Evolutionary conservation across 495 filamentous ascomycete genomes (phyloP).

Genomic region (Thozetella sp.): DNA sequence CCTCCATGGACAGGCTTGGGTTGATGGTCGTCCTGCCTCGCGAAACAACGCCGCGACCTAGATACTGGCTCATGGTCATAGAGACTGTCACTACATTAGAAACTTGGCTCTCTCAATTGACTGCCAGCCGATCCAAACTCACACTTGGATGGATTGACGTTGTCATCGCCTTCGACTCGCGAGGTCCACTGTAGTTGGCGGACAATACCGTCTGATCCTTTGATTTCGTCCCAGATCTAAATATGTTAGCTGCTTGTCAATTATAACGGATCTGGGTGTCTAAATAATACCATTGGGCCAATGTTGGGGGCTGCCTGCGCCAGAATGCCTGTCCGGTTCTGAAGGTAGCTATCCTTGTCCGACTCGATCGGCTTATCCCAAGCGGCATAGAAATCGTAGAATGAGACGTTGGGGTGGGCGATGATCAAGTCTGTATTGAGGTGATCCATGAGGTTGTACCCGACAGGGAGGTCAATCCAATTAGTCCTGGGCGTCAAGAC

Average conservation of each 20-base stretch:
- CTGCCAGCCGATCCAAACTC: constrained; percentile 4
- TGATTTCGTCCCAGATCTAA: constrained; percentile 57
- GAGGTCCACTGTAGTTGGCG: constrained; percentile 68
- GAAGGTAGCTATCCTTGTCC: constrained; percentile 36
- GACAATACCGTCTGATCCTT: constrained; percentile 60
- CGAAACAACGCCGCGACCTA: constrained; percentile 62
- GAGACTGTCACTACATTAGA: constrained; percentile 27
- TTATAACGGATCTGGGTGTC: too few relatives aligned
- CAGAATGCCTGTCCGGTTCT: constrained; percentile 60
- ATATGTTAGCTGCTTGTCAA: too few relatives aligned
- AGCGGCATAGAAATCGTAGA: constrained; percentile 69
- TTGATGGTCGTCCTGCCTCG: constrained; percentile 64
- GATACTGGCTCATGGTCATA: constrained; percentile 68
- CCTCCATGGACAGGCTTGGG: constrained; percentile 49
- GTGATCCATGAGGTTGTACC: constrained; percentile 73
- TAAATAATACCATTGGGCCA: constrained; percentile 52
- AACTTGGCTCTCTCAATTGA: neutral
- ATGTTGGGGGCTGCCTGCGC: constrained; percentile 72
- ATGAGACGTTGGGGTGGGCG: constrained; percentile 59
- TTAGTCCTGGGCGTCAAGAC: constrained; percentile 45
- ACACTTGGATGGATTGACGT: constrained; percentile 32
- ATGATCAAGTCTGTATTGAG: constrained; percentile 69
- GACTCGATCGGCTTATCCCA: constrained; percentile 40
- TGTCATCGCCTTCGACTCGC: constrained; percentile 56
- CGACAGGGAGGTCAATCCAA: constrained; percentile 78